phyloP scores from a whole-genome alignment of 495 filamentous ascomycete genomes.

The Annulohypoxylon nitens region DNA sequence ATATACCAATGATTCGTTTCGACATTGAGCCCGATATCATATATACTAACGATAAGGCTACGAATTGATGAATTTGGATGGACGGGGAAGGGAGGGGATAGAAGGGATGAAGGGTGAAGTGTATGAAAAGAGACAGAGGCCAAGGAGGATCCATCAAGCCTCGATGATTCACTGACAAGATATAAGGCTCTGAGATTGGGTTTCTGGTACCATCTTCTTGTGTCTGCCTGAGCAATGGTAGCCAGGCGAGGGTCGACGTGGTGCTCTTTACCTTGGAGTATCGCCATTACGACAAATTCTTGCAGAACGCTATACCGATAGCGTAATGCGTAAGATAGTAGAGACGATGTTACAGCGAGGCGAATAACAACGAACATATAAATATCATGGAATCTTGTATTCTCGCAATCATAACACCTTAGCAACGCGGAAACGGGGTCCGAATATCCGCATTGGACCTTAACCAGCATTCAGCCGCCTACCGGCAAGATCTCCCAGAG shows the following conservation, averaged over 20 bases:
- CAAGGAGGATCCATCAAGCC: not conserved
- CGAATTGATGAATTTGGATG: not conserved
- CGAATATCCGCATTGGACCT: constrained; percentile 41
- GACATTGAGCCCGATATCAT: too few relatives aligned
- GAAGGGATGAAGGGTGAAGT: not conserved
- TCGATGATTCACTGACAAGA: constrained; percentile 39
- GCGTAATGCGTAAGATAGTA: not conserved
- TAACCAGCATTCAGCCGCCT: constrained; percentile 36
- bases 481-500: not conserved
- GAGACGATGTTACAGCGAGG: not conserved
- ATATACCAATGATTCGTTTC: not conserved
- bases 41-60: not conserved
- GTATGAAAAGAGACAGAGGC: too few relatives aligned
- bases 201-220: constrained; percentile 67
- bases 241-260: constrained; percentile 43
- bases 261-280: constrained; percentile 42
- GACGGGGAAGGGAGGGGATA: not conserved
- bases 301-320: not conserved
- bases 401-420: not conserved
- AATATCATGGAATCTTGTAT: not conserved
- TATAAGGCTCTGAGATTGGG: constrained; percentile 67
- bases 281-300: constrained; percentile 37
- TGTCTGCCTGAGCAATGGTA: constrained; percentile 55
- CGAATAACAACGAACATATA: not conserved
- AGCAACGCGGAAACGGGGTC: constrained; percentile 36